phyloP scores from a whole-genome alignment of 805 yeast genomes.

The Kregervanrija delftensis region DNA sequence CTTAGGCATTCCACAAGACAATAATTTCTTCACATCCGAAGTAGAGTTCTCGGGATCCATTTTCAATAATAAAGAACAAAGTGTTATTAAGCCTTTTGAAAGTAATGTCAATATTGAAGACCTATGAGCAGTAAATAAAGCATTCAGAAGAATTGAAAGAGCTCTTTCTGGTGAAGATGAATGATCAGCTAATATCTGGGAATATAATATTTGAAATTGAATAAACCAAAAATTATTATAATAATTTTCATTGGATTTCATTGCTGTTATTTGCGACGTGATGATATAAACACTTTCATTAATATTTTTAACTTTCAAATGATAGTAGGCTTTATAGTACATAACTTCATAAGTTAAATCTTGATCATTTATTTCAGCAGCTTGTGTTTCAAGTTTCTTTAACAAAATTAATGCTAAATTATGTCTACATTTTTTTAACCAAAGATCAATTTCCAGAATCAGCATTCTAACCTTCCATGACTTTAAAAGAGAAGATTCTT shows the following conservation, averaged over 20 bases:
- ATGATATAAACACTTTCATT: slow-evolving; percentile 17
- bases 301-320: slow-evolving; percentile 16
- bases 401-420: slow-evolving; percentile 31
- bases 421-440: slow-evolving; percentile 33
- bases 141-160: slow-evolving; percentile 41
- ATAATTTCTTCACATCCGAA: slow-evolving; percentile 35
- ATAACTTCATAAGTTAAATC: slow-evolving; percentile 23
- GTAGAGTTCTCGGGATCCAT: slow-evolving; percentile 25
- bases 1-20: slow-evolving; percentile 37
- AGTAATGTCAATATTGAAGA: slow-evolving; percentile 39
- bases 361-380: slow-evolving; percentile 27
- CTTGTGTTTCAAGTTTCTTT: slow-evolving; percentile 23
- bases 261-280: slow-evolving; percentile 14
- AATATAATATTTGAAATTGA: slow-evolving; percentile 40
- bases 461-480: slow-evolving; percentile 34
- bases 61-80: slow-evolving; percentile 38
- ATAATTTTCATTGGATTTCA: slow-evolving; percentile 18
- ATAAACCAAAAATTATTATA: slow-evolving; percentile 38
- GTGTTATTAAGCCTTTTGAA: slow-evolving; percentile 39
- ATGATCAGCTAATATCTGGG: slow-evolving; percentile 34
- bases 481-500: slow-evolving; percentile 35
- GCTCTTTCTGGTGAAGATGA: slow-evolving; percentile 41
- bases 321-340: slow-evolving; percentile 19
- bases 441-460: slow-evolving; percentile 31
- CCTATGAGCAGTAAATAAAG: slow-evolving; percentile 39